Conservation (phyloP, 176 grass and related monocot genomes). For the Metroxylon sagu region DNA sequence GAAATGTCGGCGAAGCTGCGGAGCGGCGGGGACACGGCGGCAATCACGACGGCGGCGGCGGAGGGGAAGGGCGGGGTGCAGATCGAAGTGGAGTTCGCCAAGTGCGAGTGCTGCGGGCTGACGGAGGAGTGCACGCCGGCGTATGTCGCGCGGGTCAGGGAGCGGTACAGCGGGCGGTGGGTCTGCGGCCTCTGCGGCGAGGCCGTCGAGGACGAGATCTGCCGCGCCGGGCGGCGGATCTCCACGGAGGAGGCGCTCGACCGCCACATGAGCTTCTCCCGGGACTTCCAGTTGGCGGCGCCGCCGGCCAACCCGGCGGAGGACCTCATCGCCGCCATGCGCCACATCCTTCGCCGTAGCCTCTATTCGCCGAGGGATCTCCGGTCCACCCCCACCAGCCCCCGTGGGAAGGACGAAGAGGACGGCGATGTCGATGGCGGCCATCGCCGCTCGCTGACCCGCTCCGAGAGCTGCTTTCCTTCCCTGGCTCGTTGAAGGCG, state of each 20-base stretch:
- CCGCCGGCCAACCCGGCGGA: background rate
- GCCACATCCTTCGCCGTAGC: constrained; percentile 10
- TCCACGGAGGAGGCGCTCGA: constrained; percentile 14
- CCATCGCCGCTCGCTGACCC: background rate
- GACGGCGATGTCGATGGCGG: background rate
- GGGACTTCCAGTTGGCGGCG: background rate
- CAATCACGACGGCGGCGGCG: background rate
- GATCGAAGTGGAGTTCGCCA: constrained; percentile 1
- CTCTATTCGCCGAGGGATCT: constrained; percentile 3
- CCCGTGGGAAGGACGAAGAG: background rate
- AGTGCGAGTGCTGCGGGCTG: constrained; percentile 11
- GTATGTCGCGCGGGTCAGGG: constrained; percentile 8
- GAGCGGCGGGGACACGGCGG: background rate
- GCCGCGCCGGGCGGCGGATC: constrained; percentile 13
- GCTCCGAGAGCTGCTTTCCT: background rate
- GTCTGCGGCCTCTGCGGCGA: constrained; percentile 18
- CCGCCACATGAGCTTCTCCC: constrained; percentile 18
- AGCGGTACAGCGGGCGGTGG: constrained; percentile 4
- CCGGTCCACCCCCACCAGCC: background rate
- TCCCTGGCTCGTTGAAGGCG: background rate
- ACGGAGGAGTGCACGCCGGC: constrained; percentile 14
- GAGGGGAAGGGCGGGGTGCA: background rate
- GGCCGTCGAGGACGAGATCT: constrained; percentile 14
- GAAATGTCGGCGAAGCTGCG: background rate
- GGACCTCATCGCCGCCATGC: constrained; percentile 14